These are phyloP conservation scores for Trichophyton schoenleinii DNA, from an alignment of 2,329 filamentous ascomycete species.

Conservation along the genomic window DNA sequence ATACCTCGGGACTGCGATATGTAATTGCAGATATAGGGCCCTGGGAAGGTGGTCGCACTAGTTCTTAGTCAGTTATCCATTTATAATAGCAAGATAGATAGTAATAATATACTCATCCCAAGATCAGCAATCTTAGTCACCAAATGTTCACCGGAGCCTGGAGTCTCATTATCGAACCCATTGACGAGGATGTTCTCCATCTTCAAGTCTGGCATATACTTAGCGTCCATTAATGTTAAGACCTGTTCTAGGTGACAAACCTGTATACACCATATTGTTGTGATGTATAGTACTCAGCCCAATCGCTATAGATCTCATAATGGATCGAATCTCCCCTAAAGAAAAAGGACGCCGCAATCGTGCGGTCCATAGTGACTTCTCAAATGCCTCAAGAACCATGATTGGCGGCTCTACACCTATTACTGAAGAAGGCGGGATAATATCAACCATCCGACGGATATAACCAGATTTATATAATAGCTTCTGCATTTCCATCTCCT, in stretches of 20 bases:
- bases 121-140: slow-evolving; percentile 9
- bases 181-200: slow-evolving; percentile 8
- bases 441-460: slow-evolving; percentile 6
- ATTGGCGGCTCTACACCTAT: background rate
- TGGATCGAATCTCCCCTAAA: slow-evolving; percentile 7
- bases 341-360: slow-evolving; percentile 1
- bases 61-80: background rate
- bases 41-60: slow-evolving; percentile 1
- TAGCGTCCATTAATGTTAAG: background rate
- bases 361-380: slow-evolving; percentile 4
- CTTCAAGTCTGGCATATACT: slow-evolving; percentile 5
- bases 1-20: slow-evolving; percentile 5
- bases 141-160: slow-evolving; percentile 5
- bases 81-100: background rate
- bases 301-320: slow-evolving; percentile 5
- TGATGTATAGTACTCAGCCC: slow-evolving; percentile 6
- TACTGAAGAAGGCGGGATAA: background rate
- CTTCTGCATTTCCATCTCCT: slow-evolving; percentile 6
- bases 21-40: slow-evolving; percentile 1
- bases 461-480: slow-evolving; percentile 1
- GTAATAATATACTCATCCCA: slow-evolving; percentile 5
- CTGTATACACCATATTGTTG: background rate
- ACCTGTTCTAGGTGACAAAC: background rate
- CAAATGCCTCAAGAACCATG: slow-evolving; percentile 5
- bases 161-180: slow-evolving; percentile 7